Conservation (phyloP, 2,329 filamentous ascomycete species). For the Didymella exigua region DNA sequence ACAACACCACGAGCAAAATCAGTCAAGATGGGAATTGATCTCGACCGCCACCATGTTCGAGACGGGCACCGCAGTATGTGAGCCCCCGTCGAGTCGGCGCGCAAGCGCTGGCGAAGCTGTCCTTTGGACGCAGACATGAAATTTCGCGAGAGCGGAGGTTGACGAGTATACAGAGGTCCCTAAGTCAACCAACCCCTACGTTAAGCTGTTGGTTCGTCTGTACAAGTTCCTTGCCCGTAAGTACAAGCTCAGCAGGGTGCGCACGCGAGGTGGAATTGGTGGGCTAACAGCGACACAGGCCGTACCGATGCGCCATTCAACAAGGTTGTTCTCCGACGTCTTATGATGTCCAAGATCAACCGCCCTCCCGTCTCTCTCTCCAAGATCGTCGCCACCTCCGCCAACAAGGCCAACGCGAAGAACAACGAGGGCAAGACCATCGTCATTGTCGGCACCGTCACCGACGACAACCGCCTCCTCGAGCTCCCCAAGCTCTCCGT, state of each 20-base stretch:
- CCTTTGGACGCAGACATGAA: constrained; percentile 48
- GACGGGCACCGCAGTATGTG: constrained; percentile 69
- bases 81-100: constrained; percentile 49
- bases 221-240: constrained; percentile 96
- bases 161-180: constrained; percentile 48
- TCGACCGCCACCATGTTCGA: constrained; percentile 67
- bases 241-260: constrained; percentile 47
- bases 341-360: constrained; percentile 99
- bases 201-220: constrained; percentile 96
- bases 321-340: constrained; percentile 95
- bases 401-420: constrained; percentile 57
- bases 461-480: constrained; percentile 20
- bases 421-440: constrained; percentile 79
- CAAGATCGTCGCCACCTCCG: constrained; percentile 72
- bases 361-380: constrained; percentile 85
- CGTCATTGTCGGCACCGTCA: constrained; percentile 64
- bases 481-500: constrained; percentile 90
- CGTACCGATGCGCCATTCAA: constrained; percentile 98
- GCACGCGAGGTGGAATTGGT: constrained; percentile 15
- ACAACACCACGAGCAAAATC: constrained; percentile 41
- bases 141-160: constrained; percentile 40
- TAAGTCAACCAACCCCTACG: constrained; percentile 98
- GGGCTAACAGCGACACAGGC: constrained; percentile 60
- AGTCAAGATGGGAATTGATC: constrained; percentile 50
- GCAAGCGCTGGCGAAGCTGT: constrained; percentile 47